Conservation (phyloP, 768 basidiomycete genomes). For the Rubroboletus satanas region DNA sequence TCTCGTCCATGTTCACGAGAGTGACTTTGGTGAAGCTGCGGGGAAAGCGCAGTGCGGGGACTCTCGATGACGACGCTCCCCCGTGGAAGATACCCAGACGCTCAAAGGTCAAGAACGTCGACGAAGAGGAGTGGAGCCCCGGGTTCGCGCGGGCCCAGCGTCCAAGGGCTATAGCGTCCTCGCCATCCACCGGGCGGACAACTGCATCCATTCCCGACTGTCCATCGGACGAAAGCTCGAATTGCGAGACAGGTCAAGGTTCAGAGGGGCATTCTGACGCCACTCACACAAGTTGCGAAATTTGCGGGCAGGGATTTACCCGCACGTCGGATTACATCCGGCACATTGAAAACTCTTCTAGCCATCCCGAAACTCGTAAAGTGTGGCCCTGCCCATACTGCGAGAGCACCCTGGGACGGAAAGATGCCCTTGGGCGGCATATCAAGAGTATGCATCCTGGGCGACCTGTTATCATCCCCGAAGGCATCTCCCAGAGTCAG, state of each 20-base stretch:
- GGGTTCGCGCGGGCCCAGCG: slow-evolving; percentile 1
- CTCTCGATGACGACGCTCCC: not conserved
- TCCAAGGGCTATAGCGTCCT: not conserved
- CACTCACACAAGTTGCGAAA: slow-evolving; percentile 5
- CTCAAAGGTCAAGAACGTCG: slow-evolving; percentile 10
- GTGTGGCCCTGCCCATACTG: slow-evolving; percentile 26
- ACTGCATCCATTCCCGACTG: not conserved
- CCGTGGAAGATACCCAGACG: slow-evolving; percentile 5
- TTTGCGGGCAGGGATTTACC: slow-evolving; percentile 18
- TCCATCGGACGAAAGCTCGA: not conserved
- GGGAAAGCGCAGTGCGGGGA: slow-evolving; percentile 12
- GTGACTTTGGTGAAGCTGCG: not conserved
- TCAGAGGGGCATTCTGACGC: not conserved
- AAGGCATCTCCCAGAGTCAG: not conserved
- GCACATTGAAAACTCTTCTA: slow-evolving; percentile 19
- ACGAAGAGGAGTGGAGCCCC: slow-evolving; percentile 25
- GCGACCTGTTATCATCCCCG: not conserved
- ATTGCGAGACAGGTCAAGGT: not conserved
- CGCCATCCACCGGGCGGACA: not conserved
- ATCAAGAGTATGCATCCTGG: slow-evolving; percentile 18
- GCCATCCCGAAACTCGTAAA: slow-evolving; percentile 23
- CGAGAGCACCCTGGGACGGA: slow-evolving; percentile 19
- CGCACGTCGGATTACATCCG: slow-evolving; percentile 21
- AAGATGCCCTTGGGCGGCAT: slow-evolving; percentile 25
- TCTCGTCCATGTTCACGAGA: not conserved